phyloP scores from a whole-genome alignment of 768 basidiomycete species.

The Termitomyces sp. region DNA sequence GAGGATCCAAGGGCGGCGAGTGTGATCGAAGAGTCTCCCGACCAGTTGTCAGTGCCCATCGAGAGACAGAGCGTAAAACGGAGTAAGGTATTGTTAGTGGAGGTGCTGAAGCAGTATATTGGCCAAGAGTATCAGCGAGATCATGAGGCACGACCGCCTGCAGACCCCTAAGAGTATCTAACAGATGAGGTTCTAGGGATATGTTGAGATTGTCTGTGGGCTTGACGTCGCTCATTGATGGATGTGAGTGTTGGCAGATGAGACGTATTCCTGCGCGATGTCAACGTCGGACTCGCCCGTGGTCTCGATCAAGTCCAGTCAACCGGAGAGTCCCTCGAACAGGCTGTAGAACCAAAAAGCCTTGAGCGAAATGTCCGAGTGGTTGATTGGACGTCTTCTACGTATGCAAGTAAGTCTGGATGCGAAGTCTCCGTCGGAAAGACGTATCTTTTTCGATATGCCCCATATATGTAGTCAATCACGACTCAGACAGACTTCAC shows the following conservation, averaged over 20 bases:
- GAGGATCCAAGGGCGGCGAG: constrained; percentile 43
- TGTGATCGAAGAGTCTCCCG: constrained; percentile 29
- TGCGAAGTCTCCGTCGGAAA: not conserved
- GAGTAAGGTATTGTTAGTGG: constrained; percentile 58
- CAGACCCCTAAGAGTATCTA: constrained; percentile 44
- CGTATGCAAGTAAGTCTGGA: not conserved
- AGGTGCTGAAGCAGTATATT: constrained; percentile 31
- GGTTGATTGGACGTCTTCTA: not conserved
- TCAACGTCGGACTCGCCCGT: not conserved
- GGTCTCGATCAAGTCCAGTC: not conserved
- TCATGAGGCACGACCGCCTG: constrained; percentile 40
- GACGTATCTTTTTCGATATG: too few species aligned
- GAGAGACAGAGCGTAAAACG: constrained; percentile 54
- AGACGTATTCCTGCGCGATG: not conserved
- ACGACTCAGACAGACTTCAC: not conserved
- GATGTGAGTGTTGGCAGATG: constrained; percentile 14
- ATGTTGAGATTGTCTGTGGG: constrained; percentile 43
- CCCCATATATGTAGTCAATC: not conserved
- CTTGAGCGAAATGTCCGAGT: not conserved
- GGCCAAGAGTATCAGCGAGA: constrained; percentile 36
- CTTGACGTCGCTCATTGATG: constrained; percentile 16
- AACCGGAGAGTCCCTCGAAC: not conserved
- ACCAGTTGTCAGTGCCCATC: constrained; percentile 65
- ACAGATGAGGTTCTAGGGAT: constrained; percentile 66
- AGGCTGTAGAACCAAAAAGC: not conserved